Evolutionary conservation across 768 basidiomycete species (phyloP).

Genomic region (Tulasnella sp.): DNA sequence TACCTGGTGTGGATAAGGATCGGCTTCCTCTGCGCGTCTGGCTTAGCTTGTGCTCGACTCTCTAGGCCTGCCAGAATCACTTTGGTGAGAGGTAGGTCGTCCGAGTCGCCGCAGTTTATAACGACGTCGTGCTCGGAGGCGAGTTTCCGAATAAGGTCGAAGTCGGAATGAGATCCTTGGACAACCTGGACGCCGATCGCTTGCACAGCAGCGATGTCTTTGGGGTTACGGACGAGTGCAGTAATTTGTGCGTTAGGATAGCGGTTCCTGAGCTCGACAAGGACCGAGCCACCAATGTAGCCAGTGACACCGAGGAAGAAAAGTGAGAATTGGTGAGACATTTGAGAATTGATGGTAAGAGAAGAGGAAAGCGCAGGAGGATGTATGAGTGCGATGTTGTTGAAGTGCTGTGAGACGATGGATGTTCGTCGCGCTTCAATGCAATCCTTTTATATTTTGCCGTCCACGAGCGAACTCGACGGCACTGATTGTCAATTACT

Average conservation of each 20-base stretch:
- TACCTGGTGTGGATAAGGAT: slow-evolving; percentile 29
- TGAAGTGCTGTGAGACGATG: not conserved
- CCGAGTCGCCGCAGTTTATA: slow-evolving; percentile 23
- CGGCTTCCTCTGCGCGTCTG: slow-evolving; percentile 20
- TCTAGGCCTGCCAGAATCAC: slow-evolving; percentile 19
- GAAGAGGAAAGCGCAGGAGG: not conserved
- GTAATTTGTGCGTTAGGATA: slow-evolving; percentile 31
- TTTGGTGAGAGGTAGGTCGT: slow-evolving; percentile 21
- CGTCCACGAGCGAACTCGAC: not conserved
- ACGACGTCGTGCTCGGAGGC: slow-evolving; percentile 23
- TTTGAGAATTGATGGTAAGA: not conserved
- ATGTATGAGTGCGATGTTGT: not conserved
- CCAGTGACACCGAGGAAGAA: slow-evolving; percentile 28
- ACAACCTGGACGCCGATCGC: slow-evolving; percentile 26
- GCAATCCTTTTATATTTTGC: not conserved
- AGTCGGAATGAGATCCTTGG: slow-evolving; percentile 17
- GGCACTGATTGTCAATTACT: not conserved
- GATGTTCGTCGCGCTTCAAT: not conserved
- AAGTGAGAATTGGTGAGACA: slow-evolving; percentile 7
- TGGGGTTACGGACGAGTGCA: slow-evolving; percentile 29
- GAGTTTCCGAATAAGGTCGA: slow-evolving; percentile 18
- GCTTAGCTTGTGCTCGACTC: not conserved
- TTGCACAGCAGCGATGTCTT: slow-evolving; percentile 26
- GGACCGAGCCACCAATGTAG: slow-evolving; percentile 35
- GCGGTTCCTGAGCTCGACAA: slow-evolving; percentile 37